These are phyloP conservation scores for Eutypa lata DNA, from an alignment of 2,329 filamentous ascomycete species.

Conservation along the genomic window DNA sequence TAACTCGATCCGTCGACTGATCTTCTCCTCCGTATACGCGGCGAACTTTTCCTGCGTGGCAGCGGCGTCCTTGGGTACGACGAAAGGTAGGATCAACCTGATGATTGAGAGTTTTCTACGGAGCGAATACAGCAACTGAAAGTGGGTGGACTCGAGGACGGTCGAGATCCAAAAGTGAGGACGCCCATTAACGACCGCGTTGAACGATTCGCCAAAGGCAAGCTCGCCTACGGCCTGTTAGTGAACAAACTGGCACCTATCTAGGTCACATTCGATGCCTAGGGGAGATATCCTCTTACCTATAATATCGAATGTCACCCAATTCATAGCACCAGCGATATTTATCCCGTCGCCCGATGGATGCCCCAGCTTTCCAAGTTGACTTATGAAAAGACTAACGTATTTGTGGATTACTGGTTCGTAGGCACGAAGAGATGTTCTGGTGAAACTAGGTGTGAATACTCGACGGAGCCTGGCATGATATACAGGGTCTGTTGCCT, in stretches of 20 bases:
- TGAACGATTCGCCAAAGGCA: constrained; percentile 24
- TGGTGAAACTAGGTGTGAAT: constrained; percentile 16
- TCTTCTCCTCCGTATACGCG: constrained; percentile 16
- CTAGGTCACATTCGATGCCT: no score
- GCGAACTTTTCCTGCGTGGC: constrained; percentile 17
- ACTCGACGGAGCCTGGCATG: constrained; percentile 15
- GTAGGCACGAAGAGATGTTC: constrained; percentile 15
- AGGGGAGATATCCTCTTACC: constrained; percentile 14
- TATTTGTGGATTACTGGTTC: constrained; percentile 20
- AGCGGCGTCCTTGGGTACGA: constrained; percentile 16
- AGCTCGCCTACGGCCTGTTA: constrained; percentile 17
- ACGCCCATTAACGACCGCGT: constrained; percentile 16
- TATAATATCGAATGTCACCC: constrained; percentile 29
- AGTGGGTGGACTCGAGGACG: constrained; percentile 18
- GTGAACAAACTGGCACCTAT: neutral
- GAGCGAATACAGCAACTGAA: constrained; percentile 16
- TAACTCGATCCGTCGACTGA: constrained; percentile 16
- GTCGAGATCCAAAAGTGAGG: constrained; percentile 24
- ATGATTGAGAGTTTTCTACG: constrained; percentile 13
- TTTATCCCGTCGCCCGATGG: constrained; percentile 19
- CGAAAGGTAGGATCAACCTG: constrained; percentile 11
- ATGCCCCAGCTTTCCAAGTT: constrained; percentile 11
- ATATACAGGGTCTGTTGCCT: constrained; percentile 8
- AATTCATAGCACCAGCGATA: constrained; percentile 18
- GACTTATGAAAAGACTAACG: constrained; percentile 11